These are phyloP conservation scores for Thymus quinquecostatus DNA, from an alignment of 257 asterid species.

Conservation along the genomic window DNA sequence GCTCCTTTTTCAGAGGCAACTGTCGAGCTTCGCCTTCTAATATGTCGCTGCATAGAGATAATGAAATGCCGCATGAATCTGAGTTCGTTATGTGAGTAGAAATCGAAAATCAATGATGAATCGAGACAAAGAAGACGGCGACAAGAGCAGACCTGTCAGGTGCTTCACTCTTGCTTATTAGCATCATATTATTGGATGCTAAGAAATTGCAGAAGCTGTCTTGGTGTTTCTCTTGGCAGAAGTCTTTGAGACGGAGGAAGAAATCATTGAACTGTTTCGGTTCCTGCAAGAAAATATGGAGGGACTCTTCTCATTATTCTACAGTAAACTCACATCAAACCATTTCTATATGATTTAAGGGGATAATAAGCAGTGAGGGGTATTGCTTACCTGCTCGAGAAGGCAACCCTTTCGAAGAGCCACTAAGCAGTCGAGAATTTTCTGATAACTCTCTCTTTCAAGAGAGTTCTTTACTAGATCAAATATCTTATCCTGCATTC, in stretches of 20 bases:
- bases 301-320: slow-evolving; percentile 4
- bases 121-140: not conserved
- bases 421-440: slow-evolving; percentile 68
- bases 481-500: slow-evolving; percentile 67
- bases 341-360: not conserved
- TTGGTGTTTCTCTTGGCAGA: slow-evolving; percentile 59
- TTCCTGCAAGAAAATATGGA: slow-evolving; percentile 52
- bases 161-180: slow-evolving; percentile 77
- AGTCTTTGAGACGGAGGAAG: slow-evolving; percentile 52
- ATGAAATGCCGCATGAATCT: not conserved
- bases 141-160: slow-evolving; percentile 67
- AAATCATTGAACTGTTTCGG: slow-evolving; percentile 84
- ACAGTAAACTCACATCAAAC: not conserved
- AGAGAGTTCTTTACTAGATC: slow-evolving; percentile 67
- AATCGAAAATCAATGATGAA: not conserved
- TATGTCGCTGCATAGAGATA: slow-evolving; percentile 53
- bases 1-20: slow-evolving; percentile 48
- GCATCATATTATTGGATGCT: slow-evolving; percentile 48
- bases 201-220: slow-evolving; percentile 52
- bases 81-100: slow-evolving; percentile 14
- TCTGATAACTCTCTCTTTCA: slow-evolving; percentile 59
- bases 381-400: slow-evolving; percentile 66
- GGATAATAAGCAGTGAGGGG: not conserved
- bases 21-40: slow-evolving; percentile 64
- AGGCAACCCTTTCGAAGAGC: slow-evolving; percentile 92